Percentiles rank a stretch among this genome's conserved stretches.
These are phyloP conservation scores for Saccharomyces hybrid DNA, from an alignment of 1,139 yeast species.

Conservation along the genomic window DNA sequence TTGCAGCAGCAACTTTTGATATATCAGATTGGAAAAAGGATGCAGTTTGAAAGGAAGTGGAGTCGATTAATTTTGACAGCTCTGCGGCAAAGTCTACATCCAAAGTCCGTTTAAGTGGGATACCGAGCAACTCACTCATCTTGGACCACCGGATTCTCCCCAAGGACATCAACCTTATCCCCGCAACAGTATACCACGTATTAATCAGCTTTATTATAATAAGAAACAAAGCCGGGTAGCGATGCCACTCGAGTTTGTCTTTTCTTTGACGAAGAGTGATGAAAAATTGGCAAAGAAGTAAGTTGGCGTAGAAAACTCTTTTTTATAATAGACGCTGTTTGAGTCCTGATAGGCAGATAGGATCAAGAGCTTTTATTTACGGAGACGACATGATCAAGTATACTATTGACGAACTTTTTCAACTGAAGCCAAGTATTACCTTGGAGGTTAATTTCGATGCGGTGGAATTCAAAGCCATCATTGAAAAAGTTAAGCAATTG, in stretches of 20 bases:
- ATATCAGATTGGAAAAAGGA: slow-evolving; percentile 50
- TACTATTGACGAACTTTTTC: slow-evolving; percentile 62
- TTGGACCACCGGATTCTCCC: neutral
- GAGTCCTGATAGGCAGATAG: neutral
- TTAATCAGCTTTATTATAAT: neutral
- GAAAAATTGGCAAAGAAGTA: neutral
- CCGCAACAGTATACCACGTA: slow-evolving; percentile 14
- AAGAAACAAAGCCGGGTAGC: neutral
- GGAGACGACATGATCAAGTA: slow-evolving; percentile 44
- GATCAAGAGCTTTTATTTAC: neutral
- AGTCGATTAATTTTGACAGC: slow-evolving; percentile 46
- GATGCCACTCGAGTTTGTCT: neutral
- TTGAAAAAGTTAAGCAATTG: slow-evolving; percentile 53
- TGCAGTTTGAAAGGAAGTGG: slow-evolving; percentile 61
- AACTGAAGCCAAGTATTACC: slow-evolving; percentile 48
- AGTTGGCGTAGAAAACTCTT: neutral
- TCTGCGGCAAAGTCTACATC: slow-evolving; percentile 40
- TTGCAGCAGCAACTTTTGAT: slow-evolving; percentile 35
- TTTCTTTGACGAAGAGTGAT: neutral
- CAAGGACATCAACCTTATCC: neutral
- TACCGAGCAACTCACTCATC: slow-evolving; percentile 37
- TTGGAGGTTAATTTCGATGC: slow-evolving; percentile 52
- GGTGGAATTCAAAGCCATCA: slow-evolving; percentile 55
- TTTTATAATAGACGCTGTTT: neutral
- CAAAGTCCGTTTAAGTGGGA: slow-evolving; percentile 43